Conservation (phyloP, 805 yeast genomes). For the Starmerella floris region DNA sequence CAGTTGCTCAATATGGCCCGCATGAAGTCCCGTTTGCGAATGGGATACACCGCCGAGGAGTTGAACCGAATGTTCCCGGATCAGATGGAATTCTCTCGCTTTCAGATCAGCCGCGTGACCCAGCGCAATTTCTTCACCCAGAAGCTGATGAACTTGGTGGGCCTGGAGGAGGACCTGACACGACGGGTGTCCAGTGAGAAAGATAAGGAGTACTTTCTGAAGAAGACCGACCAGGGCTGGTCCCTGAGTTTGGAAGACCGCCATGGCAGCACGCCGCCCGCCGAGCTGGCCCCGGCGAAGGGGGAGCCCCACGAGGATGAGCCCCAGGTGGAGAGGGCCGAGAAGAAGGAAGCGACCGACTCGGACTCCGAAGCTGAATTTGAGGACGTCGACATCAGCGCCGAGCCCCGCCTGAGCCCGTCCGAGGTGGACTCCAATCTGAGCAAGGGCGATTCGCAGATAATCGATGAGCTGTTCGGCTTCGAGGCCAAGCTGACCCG, state of each 20-base stretch:
- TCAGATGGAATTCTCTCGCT: slow-evolving; percentile 78
- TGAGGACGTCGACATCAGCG: slow-evolving; percentile 48
- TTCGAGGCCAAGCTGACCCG: slow-evolving; percentile 23
- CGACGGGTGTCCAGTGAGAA: slow-evolving; percentile 73
- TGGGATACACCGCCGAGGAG: slow-evolving; percentile 92
- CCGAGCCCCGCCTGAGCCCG: neutral
- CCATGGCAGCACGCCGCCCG: slow-evolving; percentile 17
- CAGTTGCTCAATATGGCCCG: slow-evolving; percentile 74
- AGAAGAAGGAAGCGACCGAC: neutral
- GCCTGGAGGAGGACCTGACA: slow-evolving; percentile 43
- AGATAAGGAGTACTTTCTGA: slow-evolving; percentile 59
- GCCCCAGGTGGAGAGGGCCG: neutral
- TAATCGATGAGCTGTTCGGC: slow-evolving; percentile 15
- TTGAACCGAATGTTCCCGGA: slow-evolving; percentile 68
- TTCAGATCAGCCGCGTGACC: slow-evolving; percentile 85
- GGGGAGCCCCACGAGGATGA: neutral
- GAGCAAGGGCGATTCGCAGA: neutral
- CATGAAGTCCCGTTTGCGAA: slow-evolving; percentile 71
- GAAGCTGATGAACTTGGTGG: slow-evolving; percentile 66
- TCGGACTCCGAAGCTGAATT: slow-evolving; percentile 34
- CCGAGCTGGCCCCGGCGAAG: neutral
- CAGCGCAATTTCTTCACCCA: slow-evolving; percentile 86
- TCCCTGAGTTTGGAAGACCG: slow-evolving; percentile 45
- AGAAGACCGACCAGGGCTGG: slow-evolving; percentile 74
- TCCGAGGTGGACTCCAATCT: neutral